phyloP scores from a whole-genome alignment of 257 asterid genomes.

The Ocimum tenuiflorum region DNA sequence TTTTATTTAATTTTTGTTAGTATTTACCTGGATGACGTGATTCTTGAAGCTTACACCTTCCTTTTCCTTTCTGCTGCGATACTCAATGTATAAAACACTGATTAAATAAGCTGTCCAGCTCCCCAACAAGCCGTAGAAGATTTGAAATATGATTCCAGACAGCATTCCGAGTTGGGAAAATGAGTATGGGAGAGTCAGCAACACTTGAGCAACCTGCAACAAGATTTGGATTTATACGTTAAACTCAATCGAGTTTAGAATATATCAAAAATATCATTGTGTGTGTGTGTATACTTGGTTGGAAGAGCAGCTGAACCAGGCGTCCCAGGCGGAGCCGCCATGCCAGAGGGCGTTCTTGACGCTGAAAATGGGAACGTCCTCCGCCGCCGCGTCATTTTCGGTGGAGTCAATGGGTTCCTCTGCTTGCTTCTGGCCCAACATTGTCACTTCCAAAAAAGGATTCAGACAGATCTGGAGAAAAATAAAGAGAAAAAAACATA shows the following conservation, averaged over 20 bases:
- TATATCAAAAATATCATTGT: no score
- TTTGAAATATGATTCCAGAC: slow-evolving; percentile 58
- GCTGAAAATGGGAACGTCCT: slow-evolving; percentile 28
- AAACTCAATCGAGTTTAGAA: no score
- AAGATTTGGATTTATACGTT: not conserved
- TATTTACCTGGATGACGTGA: slow-evolving; percentile 67
- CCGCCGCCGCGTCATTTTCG: slow-evolving; percentile 28
- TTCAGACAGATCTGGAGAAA: slow-evolving; percentile 2
- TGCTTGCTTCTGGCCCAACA: slow-evolving; percentile 61
- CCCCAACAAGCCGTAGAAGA: slow-evolving; percentile 69
- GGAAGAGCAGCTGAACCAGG: slow-evolving; percentile 93
- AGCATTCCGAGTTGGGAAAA: slow-evolving; percentile 78
- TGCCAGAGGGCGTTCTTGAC: slow-evolving; percentile 64
- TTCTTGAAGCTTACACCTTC: slow-evolving; percentile 77
- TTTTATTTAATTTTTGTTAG: not conserved
- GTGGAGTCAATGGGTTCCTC: slow-evolving; percentile 64
- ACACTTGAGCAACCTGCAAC: slow-evolving; percentile 80
- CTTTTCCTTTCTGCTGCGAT: slow-evolving; percentile 71
- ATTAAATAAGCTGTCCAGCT: slow-evolving; percentile 92
- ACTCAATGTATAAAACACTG: slow-evolving; percentile 68
- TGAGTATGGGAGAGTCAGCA: slow-evolving; percentile 77
- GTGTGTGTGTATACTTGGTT: slow-evolving; percentile 45
- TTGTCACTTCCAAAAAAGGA: slow-evolving; percentile 7
- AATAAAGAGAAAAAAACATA: not conserved
- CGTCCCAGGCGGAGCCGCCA: slow-evolving; percentile 87